These are phyloP conservation scores for Parachaetomium inaequale DNA, from an alignment of 495 filamentous ascomycete species.

Conservation along the genomic window DNA sequence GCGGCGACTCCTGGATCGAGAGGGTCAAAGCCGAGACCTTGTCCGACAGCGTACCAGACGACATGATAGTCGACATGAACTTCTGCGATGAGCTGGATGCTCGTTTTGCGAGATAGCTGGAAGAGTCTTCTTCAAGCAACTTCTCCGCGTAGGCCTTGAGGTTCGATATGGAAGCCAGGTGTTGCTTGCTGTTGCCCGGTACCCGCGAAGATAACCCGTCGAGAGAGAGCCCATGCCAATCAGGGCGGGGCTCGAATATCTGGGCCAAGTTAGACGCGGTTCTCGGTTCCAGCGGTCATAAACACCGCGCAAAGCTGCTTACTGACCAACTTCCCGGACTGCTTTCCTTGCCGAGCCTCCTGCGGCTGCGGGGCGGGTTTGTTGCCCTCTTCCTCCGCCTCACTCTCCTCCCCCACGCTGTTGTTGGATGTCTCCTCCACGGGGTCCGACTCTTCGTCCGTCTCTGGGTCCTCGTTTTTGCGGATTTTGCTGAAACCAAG, in stretches of 20 bases:
- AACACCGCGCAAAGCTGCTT: conserved; percentile 15
- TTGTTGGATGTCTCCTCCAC: conserved; percentile 30
- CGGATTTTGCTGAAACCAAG: conserved; percentile 45
- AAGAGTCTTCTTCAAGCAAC: conserved; percentile 69
- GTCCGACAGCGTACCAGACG: conserved; percentile 90
- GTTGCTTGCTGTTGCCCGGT: conserved; percentile 48
- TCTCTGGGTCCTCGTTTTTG: conserved; percentile 32
- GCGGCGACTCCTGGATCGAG: conserved; percentile 88
- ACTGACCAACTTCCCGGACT: conserved; percentile 43
- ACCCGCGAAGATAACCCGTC: conserved; percentile 49
- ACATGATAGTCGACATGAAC: conserved; percentile 95
- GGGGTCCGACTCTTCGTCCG: conserved; percentile 33
- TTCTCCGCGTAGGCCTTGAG: conserved; percentile 70
- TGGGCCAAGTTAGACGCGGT: conserved; percentile 34
- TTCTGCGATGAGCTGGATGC: conserved; percentile 76
- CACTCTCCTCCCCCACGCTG: conserved; percentile 22
- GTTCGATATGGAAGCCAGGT: conserved; percentile 60
- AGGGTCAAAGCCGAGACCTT: conserved; percentile 94
- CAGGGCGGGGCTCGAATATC: conserved; percentile 72
- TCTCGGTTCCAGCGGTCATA: neutral
- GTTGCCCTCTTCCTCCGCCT: conserved; percentile 25
- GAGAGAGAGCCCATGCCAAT: conserved; percentile 74
- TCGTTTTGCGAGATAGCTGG: conserved; percentile 51
- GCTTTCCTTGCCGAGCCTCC: conserved; percentile 25
- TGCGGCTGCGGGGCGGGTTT: conserved; percentile 18